These are phyloP conservation scores for Dioscorea alata DNA, from an alignment of 106 monocot genomes.

Conservation along the genomic window DNA sequence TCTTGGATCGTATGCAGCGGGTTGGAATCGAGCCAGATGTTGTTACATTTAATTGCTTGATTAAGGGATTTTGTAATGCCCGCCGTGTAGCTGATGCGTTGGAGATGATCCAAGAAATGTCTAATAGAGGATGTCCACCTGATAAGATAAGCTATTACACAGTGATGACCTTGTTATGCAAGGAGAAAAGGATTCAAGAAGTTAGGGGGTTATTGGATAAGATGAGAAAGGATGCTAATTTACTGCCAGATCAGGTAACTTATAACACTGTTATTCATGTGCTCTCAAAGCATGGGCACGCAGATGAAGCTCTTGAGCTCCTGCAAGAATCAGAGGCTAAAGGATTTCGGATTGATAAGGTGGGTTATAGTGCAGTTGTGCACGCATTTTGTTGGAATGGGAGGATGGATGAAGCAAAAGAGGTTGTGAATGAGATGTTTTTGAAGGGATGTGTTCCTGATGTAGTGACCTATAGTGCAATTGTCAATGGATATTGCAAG, in stretches of 20 bases:
- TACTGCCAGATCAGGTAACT: conserved; percentile 76
- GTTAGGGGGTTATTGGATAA: conserved; percentile 48
- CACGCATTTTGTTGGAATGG: conserved; percentile 68
- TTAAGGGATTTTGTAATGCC: conserved; percentile 76
- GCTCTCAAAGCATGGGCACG: conserved; percentile 75
- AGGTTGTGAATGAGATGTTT: conserved; percentile 70
- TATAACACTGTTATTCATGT: conserved; percentile 69
- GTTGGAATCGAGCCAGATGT: conserved; percentile 65
- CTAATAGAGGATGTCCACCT: conserved; percentile 44
- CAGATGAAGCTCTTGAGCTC: conserved; percentile 65
- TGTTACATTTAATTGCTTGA: conserved; percentile 79
- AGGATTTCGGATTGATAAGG: conserved; percentile 78
- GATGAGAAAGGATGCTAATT: conserved; percentile 57
- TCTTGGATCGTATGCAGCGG: conserved; percentile 64
- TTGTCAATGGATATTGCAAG: conserved; percentile 80
- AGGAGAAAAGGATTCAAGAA: conserved; percentile 64
- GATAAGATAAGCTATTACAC: conserved; percentile 95
- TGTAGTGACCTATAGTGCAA: conserved; percentile 81
- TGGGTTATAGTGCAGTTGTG: conserved; percentile 77
- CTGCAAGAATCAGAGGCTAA: conserved; percentile 60
- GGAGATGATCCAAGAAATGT: conserved; percentile 67
- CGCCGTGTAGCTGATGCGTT: conserved; percentile 52
- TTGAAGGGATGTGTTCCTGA: conserved; percentile 67
- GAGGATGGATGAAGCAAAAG: conserved; percentile 85
- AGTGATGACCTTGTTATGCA: conserved; percentile 75